Base-by-base conservation (phyloP, 306 rosid species). In the Luffa acutangula region DNA sequence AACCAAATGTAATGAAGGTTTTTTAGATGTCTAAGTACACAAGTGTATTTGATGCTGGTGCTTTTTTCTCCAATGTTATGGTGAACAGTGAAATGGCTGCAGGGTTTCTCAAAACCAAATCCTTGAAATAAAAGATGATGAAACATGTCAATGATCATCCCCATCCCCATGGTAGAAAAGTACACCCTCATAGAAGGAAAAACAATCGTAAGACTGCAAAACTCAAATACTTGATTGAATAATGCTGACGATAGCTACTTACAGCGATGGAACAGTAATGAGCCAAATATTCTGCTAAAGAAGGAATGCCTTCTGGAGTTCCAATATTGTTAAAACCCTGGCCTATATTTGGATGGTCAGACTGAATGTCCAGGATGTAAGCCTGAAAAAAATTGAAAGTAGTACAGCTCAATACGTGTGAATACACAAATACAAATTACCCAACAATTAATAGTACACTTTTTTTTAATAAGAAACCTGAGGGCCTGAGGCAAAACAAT, bases 281-380 rank as follows among this genome's bases (percentile, higher is more conserved):
- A 54, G 96, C 97, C 89, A 95, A 83, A 86, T 83, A 95, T 70
- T 93, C 93, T 51, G 97, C 87, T 78, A 76, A 89, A 53, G 97
- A 82, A 73, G 99, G 99, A 85, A 95, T 82, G 60, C 99, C 99
- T 54, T 88, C 89, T 34, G 96, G 93, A 56, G 87, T 66, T 79
- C 94, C 96, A 37, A 83, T n/a, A 48, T 9, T 75, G 74, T 91
- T 90, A 81, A 95, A 76, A 76, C 97, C 97, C 80, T 84, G 54
- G 14, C 74, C 71, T 69, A 43, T 17, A 76, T 13, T 79, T 78
- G 82, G 39, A n/a, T 78, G 71, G 51, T 86, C 87, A 64, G 2
- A 76, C 54, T 82, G 87, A 6, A 85, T 0, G 79, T 88, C 91
- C 71, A 80, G 76, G 72, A 88, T 76, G 80, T 93, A 90, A 79